A percentile compares a stretch with the other conserved stretches of the same genome.
These are phyloP conservation scores for Rhamnella rubrinervis DNA, from an alignment of 331 rosid genomes.

Conservation along the genomic window DNA sequence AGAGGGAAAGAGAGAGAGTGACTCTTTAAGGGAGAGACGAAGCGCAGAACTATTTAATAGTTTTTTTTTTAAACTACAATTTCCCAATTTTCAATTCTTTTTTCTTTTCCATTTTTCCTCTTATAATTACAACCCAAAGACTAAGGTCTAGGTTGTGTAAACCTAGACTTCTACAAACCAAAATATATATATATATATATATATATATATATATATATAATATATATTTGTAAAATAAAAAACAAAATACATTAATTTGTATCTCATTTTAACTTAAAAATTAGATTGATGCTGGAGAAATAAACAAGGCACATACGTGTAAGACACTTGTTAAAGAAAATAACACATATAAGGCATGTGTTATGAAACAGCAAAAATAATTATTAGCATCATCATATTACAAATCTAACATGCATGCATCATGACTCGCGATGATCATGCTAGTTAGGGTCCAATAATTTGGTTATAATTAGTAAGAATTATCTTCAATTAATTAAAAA, in stretches of 20 bases:
- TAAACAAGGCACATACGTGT: neutral
- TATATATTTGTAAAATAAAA: too few relatives aligned
- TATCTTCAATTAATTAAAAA: too few relatives aligned
- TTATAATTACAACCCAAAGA: neutral
- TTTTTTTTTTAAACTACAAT: neutral
- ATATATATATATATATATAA: too few relatives aligned
- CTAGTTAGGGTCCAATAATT: neutral
- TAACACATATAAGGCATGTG: too few relatives aligned
- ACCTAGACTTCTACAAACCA: neutral
- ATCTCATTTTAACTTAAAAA: neutral
- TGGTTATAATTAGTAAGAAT: neutral
- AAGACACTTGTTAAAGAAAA: too few relatives aligned
- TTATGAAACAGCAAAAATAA: too few relatives aligned
- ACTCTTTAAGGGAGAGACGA: neutral
- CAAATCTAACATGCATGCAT: neutral
- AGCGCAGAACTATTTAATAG: slow-evolving; percentile 2
- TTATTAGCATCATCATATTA: neutral
- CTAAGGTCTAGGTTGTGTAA: too few relatives aligned
- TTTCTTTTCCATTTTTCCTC: neutral
- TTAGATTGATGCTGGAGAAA: neutral
- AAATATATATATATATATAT: too few relatives aligned
- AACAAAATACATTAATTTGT: neutral
- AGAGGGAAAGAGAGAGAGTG: slow-evolving; percentile 2
- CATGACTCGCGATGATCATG: neutral
- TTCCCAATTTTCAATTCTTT: neutral